Evolutionary conservation across 495 filamentous ascomycete species (phyloP), one percentile per base, ranked within the genome.

Genomic region (Amphirosellinia nigrospora): DNA sequence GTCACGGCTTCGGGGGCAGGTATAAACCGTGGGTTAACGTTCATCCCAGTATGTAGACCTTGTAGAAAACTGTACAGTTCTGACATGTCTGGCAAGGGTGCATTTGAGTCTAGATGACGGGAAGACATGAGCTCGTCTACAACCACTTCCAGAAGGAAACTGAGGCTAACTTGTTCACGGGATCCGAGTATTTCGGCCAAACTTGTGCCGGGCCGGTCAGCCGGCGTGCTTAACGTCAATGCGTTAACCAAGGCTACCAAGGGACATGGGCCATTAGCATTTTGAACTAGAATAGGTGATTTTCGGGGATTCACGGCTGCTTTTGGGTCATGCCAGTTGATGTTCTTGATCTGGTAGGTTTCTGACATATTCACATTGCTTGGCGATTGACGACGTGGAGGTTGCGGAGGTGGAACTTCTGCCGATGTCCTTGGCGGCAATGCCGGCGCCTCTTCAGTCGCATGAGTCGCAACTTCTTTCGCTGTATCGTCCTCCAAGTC

Each of bases 21-120:
- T n/a, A 93, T 86, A 66, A 97, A 93, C 21, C 92, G 90, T 45
- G 96, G 96, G 74, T 99, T 98, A 55, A 98, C 96, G 75, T 98
- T 98, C 94, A 99, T 97, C 45, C 96, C 96, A 0, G 94, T 98
- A 77, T 98, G 94, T 4, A 99, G 84, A 53, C 92, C 93, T 34
- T 94, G 87, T 10, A 99, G 85, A 76, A 99, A 98, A 21, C 85
- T 82, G 76, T 96, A 95, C 0, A 99, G 84, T 52, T 96, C 94
- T 48, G 89, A 84, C 63, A 99, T 90, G 74, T 99, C 96, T 1
- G 95, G 94, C 50, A 98, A 83, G 19, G 73, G 71, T 8, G 75
- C 78, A 30, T 84, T 78, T 38, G 82, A 64, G 38, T 80, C 74
- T 32, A 75, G 84, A 66, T 79, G 84, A 63, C 74, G 82, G 77